Conservation (phyloP, 2,329 filamentous ascomycete genomes). For the Ceratocystis eucalypticola region DNA sequence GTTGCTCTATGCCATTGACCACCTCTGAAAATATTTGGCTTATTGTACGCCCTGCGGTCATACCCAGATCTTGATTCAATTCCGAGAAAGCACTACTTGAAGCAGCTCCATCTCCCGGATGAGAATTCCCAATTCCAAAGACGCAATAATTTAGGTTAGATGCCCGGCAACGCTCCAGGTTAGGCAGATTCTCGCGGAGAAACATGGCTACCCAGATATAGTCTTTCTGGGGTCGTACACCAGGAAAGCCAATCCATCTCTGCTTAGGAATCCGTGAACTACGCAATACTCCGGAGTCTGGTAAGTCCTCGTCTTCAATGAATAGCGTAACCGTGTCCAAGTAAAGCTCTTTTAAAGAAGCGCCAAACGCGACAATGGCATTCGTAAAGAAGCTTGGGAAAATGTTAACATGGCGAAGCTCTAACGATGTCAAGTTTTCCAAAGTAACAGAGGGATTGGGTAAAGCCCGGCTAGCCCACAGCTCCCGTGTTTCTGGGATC, state of each 20-base stretch:
- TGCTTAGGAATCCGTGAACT: conserved; percentile 23
- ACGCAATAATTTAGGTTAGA: conserved; percentile 32
- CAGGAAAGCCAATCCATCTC: conserved; percentile 36
- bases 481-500: neutral
- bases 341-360: neutral
- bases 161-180: conserved; percentile 32
- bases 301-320: neutral
- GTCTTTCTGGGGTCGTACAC: conserved; percentile 28
- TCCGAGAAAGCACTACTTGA: neutral
- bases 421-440: conserved; percentile 29
- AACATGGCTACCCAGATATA: conserved; percentile 33
- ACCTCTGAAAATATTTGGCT: conserved; percentile 16
- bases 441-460: neutral
- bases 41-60: neutral
- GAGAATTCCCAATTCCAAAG: neutral
- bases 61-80: neutral
- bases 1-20: conserved; percentile 12
- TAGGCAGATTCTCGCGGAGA: conserved; percentile 27
- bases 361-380: neutral
- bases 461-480: neutral
- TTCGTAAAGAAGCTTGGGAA: conserved; percentile 27
- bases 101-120: neutral
- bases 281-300: neutral
- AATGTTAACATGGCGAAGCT: conserved; percentile 33
- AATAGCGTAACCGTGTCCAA: neutral